phyloP scores from a whole-genome alignment of 176 grass and related monocot species.

The Dactylis glomerata region DNA sequence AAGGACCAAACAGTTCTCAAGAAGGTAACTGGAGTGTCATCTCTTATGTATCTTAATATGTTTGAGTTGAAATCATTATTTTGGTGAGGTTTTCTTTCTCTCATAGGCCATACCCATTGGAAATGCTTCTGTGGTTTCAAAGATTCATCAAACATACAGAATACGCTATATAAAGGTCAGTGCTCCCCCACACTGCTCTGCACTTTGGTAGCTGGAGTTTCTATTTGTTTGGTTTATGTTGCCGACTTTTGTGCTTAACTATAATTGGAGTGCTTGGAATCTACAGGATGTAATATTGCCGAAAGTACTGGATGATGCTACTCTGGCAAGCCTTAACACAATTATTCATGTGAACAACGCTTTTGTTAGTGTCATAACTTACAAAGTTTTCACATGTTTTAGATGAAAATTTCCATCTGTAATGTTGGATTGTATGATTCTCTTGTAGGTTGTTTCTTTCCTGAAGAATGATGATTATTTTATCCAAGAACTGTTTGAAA shows the following conservation, averaged over 20 bases:
- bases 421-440: conserved; percentile 13
- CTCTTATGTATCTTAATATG: conserved; percentile 21
- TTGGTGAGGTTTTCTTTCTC: conserved; percentile 38
- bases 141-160: conserved; percentile 84
- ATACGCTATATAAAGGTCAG: conserved; percentile 85
- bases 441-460: conserved; percentile 58
- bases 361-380: conserved; percentile 55
- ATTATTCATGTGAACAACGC: conserved; percentile 65
- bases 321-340: conserved; percentile 50
- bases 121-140: conserved; percentile 63
- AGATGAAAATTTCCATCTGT: conserved; percentile 11
- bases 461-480: conserved; percentile 88
- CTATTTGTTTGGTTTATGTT: conserved; percentile 10
- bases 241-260: conserved; percentile 24
- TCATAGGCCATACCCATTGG: conserved; percentile 67
- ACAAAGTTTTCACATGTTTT: conserved; percentile 29
- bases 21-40: conserved; percentile 52
- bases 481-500: conserved; percentile 74
- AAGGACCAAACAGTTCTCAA: conserved; percentile 65
- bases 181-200: neutral
- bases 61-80: conserved; percentile 31
- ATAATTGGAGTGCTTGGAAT: conserved; percentile 30
- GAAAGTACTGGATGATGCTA: conserved; percentile 64
- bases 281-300: conserved; percentile 81
- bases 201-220: neutral